These are phyloP conservation scores for Lunularia cruciata DNA, from an alignment of 225 moss, liverwort and hornwort species.

Conservation along the genomic window DNA sequence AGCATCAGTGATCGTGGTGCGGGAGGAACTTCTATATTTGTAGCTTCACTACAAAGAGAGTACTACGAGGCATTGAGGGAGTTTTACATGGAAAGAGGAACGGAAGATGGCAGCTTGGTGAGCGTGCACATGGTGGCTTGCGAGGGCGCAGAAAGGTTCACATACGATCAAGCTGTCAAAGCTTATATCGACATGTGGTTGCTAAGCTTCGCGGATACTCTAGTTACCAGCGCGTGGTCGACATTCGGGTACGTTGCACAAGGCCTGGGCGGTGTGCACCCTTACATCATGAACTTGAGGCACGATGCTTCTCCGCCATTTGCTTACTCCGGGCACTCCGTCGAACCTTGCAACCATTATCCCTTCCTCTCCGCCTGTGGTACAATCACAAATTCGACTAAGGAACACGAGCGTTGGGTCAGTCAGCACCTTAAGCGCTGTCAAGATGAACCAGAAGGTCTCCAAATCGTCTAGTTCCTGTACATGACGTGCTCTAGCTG, in stretches of 20 bases:
- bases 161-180: conserved; percentile 30
- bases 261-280: conserved; percentile 35
- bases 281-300: conserved; percentile 35
- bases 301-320: neutral
- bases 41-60: conserved; percentile 42
- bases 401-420: conserved; percentile 29
- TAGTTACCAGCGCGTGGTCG: conserved; percentile 49
- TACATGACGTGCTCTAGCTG: neutral
- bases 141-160: conserved; percentile 18
- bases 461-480: conserved; percentile 30
- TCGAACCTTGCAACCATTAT: conserved; percentile 40
- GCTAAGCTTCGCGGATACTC: conserved; percentile 45
- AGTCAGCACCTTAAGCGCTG: conserved; percentile 28
- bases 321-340: conserved; percentile 26
- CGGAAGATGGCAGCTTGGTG: conserved; percentile 39
- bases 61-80: conserved; percentile 35
- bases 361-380: conserved; percentile 26
- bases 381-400: neutral
- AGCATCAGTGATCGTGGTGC: neutral
- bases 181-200: conserved; percentile 48
- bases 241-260: conserved; percentile 52
- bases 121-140: conserved; percentile 34
- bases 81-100: conserved; percentile 24
- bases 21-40: conserved; percentile 27
- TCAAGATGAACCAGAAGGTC: conserved; percentile 26